Percentiles rank a stretch among this genome's conserved stretches.
Evolutionary conservation across 2,329 filamentous ascomycete species (phyloP).

Genomic region (Camptophora hylomeconis): DNA sequence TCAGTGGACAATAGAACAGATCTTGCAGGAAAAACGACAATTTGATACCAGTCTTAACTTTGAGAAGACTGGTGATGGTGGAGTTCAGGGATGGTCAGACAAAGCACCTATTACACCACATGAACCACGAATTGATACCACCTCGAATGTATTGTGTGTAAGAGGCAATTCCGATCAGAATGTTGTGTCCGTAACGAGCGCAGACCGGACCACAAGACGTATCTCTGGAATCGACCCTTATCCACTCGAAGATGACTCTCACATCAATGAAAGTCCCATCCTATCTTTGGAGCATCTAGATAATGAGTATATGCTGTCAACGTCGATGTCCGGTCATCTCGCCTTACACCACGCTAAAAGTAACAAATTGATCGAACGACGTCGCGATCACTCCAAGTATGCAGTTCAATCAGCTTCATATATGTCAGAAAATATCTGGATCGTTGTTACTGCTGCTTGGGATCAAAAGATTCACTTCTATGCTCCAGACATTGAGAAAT

Average conservation of each 20-base stretch:
- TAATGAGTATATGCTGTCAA: constrained; percentile 35
- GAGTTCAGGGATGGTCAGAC: constrained; percentile 30
- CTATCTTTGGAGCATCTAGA: constrained; percentile 36
- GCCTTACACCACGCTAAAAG: constrained; percentile 32
- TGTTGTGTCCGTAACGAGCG: constrained; percentile 9
- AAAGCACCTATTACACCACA: constrained; percentile 21
- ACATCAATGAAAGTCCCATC: constrained; percentile 28
- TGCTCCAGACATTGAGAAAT: constrained; percentile 13
- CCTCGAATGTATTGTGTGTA: constrained; percentile 18
- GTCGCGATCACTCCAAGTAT: constrained; percentile 48
- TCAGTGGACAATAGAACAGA: constrained; percentile 43
- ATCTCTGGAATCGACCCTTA: constrained; percentile 1
- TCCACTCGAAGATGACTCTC: neutral
- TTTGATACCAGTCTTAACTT: constrained; percentile 44
- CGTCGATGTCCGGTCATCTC: constrained; percentile 47
- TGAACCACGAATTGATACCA: constrained; percentile 10
- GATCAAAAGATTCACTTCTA: constrained; percentile 45
- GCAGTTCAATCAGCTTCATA: constrained; percentile 35
- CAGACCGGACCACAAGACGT: constrained; percentile 6
- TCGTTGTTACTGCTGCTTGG: constrained; percentile 46
- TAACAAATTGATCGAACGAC: constrained; percentile 28
- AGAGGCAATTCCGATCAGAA: constrained; percentile 5
- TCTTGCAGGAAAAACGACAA: constrained; percentile 47
- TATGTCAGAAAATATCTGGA: too few relatives aligned
- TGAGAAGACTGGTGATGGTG: constrained; percentile 39